These are phyloP conservation scores for Lachancea nothofagi DNA, from an alignment of 805 yeast species.

Conservation along the genomic window DNA sequence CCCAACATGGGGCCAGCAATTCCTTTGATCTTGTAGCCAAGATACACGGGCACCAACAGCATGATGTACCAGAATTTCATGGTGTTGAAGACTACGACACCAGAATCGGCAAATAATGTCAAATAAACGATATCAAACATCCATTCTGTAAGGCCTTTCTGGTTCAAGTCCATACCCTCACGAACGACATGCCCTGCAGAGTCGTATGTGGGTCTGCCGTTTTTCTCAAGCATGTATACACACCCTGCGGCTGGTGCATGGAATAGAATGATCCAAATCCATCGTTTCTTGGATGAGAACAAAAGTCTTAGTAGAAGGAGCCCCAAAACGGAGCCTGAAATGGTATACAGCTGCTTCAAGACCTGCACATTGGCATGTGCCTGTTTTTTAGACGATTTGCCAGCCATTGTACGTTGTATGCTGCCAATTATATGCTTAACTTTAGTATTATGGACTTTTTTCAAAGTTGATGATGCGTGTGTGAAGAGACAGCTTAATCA, in stretches of 20 bases:
- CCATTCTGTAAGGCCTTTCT: constrained; percentile 46
- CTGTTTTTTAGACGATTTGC: constrained; percentile 50
- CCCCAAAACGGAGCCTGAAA: constrained; percentile 25
- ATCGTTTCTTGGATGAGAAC: constrained; percentile 14
- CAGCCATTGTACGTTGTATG: constrained; percentile 42
- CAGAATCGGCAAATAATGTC: constrained; percentile 44
- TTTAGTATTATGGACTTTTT: too few relatives aligned
- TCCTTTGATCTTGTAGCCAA: constrained; percentile 40
- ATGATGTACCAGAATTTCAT: constrained; percentile 45
- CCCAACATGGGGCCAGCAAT: constrained; percentile 19
- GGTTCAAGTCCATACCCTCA: constrained; percentile 45
- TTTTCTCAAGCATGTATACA: constrained; percentile 41
- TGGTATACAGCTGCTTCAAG: constrained; percentile 21
- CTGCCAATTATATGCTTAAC: too few relatives aligned
- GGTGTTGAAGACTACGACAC: constrained; percentile 41
- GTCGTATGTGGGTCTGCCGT: constrained; percentile 46
- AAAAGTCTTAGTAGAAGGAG: constrained; percentile 36
- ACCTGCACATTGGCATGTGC: constrained; percentile 33
- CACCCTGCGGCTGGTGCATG: constrained; percentile 35
- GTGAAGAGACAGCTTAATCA: too few relatives aligned
- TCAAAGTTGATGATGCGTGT: too few relatives aligned
- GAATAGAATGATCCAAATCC: constrained; percentile 22
- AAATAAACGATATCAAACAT: constrained; percentile 51
- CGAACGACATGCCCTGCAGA: constrained; percentile 34
- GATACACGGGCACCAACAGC: constrained; percentile 34